phyloP scores from a whole-genome alignment of 768 basidiomycete genomes.

The Tylopilus felleus region DNA sequence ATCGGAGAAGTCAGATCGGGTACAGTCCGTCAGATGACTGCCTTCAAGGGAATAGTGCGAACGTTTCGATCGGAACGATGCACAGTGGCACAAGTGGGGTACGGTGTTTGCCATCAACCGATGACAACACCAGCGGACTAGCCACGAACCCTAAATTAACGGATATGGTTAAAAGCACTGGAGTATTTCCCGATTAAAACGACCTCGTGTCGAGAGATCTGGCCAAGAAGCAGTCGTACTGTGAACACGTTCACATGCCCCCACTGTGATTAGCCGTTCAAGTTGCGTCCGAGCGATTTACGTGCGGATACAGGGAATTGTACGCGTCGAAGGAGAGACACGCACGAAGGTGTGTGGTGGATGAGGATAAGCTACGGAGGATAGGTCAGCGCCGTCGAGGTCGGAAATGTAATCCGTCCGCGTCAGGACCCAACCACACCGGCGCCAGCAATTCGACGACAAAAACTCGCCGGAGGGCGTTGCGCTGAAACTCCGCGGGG shows the following conservation, averaged over 20 bases:
- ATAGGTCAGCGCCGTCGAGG: conserved; percentile 19
- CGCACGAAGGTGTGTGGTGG: conserved; percentile 2
- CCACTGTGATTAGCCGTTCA: conserved; percentile 14
- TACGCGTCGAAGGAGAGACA: conserved; percentile 3
- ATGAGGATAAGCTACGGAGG: background rate
- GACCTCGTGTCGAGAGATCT: conserved; percentile 24
- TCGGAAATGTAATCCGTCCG: conserved; percentile 19
- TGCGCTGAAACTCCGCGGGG: conserved; percentile 9
- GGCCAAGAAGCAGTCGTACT: conserved; percentile 13
- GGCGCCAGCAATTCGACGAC: conserved; percentile 5
- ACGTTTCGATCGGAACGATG: conserved; percentile 9
- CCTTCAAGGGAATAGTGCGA: conserved; percentile 14
- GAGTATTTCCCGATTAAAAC: conserved; percentile 25
- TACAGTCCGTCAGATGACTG: conserved; percentile 14
- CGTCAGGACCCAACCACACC: conserved; percentile 8
- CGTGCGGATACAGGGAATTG: conserved; percentile 7
- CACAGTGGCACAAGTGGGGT: conserved; percentile 3
- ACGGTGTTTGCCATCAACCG: conserved; percentile 20
- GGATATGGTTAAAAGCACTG: conserved; percentile 27
- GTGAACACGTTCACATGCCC: conserved; percentile 8
- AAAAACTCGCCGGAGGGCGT: background rate
- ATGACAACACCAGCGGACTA: conserved; percentile 11
- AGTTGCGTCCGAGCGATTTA: conserved; percentile 18
- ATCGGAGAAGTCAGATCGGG: conserved; percentile 23
- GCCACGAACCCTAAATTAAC: conserved; percentile 30